These are phyloP conservation scores for Coemansia sp. DNA, from an alignment of 192 early-diverging fungal genomes.

Conservation along the genomic window DNA sequence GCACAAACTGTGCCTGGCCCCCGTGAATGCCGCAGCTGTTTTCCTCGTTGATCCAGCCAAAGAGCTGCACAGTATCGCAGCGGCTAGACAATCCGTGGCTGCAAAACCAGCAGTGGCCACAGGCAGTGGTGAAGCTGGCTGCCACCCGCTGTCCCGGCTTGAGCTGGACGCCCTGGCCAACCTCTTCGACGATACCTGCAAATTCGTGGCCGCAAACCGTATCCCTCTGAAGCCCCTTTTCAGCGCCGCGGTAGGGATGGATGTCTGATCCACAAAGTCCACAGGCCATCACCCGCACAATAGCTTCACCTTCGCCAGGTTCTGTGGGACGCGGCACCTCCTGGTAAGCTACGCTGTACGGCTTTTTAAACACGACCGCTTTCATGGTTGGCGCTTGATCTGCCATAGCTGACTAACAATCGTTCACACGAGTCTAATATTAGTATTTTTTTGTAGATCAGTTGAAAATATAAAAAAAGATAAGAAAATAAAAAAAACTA, in stretches of 20 bases:
- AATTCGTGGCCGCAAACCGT: constrained; percentile 62
- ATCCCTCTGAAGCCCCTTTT: constrained; percentile 43
- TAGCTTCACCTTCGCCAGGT: constrained; percentile 49
- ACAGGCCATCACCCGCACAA: constrained; percentile 50
- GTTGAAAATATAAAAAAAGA: neutral
- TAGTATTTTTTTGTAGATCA: neutral
- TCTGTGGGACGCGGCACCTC: constrained; percentile 38
- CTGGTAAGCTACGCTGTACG: constrained; percentile 38
- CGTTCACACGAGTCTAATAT: no score
- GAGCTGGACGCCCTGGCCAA: constrained; percentile 40
- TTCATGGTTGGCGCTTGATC: constrained; percentile 36
- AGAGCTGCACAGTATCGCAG: constrained; percentile 54
- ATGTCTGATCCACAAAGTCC: constrained; percentile 59
- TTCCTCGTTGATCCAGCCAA: constrained; percentile 44
- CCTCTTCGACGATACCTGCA: constrained; percentile 49
- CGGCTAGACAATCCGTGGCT: constrained; percentile 46
- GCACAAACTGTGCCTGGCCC: constrained; percentile 60
- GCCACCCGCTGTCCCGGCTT: constrained; percentile 53
- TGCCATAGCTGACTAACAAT: neutral
- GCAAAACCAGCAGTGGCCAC: constrained; percentile 55
- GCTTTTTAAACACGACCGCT: constrained; percentile 52
- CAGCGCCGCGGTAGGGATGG: constrained; percentile 53
- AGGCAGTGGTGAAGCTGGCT: constrained; percentile 55
- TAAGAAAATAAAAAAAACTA: neutral
- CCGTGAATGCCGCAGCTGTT: constrained; percentile 52